Evolutionary conservation across 192 early-diverging fungal species (phyloP), one percentile per base, ranked within the genome.

Genomic region (Umbelopsis sp.): DNA sequence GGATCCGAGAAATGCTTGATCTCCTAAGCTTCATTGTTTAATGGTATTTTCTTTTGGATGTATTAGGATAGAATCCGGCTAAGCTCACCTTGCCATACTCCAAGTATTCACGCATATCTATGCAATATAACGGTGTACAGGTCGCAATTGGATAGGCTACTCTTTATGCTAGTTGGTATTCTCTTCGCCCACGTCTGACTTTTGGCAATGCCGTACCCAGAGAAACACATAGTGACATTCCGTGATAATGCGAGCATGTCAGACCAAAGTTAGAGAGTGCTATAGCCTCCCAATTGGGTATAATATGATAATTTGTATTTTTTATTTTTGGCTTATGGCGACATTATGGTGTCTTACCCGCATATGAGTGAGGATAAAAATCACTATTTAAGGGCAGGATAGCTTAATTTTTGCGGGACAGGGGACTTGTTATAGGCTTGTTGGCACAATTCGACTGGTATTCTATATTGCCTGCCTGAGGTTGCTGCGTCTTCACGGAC

Each of bases 41-140:
- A 4, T 49, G 48, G 16, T 6, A 21, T 49, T 49, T 49, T 20
- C 18, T 18, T 21, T 21, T 49, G 2, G 1, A 21, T 10, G 48
- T 6, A 10, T 49, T 2, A 16, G 3, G 15, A 49, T 21, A 35
- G 2, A 61, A 2, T 15, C 1, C 9, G 13, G 27, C n/a, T 25
- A 21, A n/a, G 4, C 18, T 35, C 18, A 37, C 55, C 55, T 61
- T 61, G 55, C 55, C 55, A 61, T 33, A 61, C 6, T 16, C 55
- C 55, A 12, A 61, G 33, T 30, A 61, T 61, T 30, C 55, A 61
- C 1, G 27, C 55, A 33, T 61, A 61, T 35, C 35, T 27, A 61
- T 61, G 55, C 33, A 61, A 30, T 25, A 61, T 18, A 10, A 13
- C 27, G 18, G 13, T 35, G 4, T 61, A 61, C 7, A 61, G 3